Base-by-base conservation (phyloP, 2,329 filamentous ascomycete species). In the Apiospora sp. region DNA sequence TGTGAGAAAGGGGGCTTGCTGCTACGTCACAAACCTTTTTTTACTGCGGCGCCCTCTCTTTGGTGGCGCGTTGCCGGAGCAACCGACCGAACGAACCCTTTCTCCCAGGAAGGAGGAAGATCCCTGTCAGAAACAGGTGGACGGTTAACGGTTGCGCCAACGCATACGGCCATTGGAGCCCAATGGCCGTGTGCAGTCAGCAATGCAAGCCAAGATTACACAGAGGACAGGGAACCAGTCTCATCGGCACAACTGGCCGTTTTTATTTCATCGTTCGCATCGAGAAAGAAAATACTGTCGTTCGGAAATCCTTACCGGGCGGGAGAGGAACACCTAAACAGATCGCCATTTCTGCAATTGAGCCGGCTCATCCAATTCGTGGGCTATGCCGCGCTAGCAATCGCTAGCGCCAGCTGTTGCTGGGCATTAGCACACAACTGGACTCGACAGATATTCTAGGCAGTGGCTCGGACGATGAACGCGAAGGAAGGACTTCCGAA, bases 41-140 rank as follows among this genome's bases (percentile, higher is more conserved):
- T 24, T 22, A 6, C 46, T 10, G 19, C 19, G 22, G 54, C 3
- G 54, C 4, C 30, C 54, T 37, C 27, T 6, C 30, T 58, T 37
- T 61, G 54, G 54, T 61, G 54, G 54, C 54, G 54, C 27, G 58
- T 64, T 64, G 58, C 58, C 34, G 30, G 54, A 64, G 58, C 58
- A 64, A 64, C 58, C 58, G 41, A 41, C 3, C 19, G 10, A n/a
- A 24, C 19, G 58, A 64, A 37, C 58, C 14, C 22, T 64, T 19
- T 14, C 10, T 41, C 58, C 22, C 34, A 24, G 6, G 19, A 41
- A 64, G 22, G 58, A 64, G 58, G 30, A 64, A 41, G 58, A 64
- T 64, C 58, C 58, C 58, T 64, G 58, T 64, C 58, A 19, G 1
- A 22, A 41, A 64, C 58, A 64, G 34, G 58, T 64, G 58, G 58